Conservation (phyloP, 2,329 filamentous ascomycete species). For the Pyrenophora teres region DNA sequence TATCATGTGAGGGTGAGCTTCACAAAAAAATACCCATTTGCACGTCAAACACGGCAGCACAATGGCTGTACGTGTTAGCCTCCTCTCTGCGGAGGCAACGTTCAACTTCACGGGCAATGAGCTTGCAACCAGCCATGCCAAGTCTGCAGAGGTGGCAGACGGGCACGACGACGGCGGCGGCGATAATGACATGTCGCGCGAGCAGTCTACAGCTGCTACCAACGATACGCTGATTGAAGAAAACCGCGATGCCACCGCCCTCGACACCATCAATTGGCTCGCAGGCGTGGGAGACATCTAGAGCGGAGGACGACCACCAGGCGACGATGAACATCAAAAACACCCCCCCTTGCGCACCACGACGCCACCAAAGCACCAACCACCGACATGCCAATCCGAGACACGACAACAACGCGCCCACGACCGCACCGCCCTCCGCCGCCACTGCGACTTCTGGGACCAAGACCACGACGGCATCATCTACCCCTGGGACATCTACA, state of each 20-base stretch:
- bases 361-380: neutral
- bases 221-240: slow-evolving; percentile 3
- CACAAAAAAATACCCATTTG: too few relatives aligned
- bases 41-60: neutral
- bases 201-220: neutral
- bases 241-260: neutral
- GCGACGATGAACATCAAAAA: neutral
- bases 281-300: slow-evolving; percentile 11
- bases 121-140: neutral
- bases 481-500: slow-evolving; percentile 26
- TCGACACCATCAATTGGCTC: slow-evolving; percentile 5
- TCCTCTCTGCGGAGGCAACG: neutral
- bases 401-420: neutral
- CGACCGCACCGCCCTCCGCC: slow-evolving; percentile 16
- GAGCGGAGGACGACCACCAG: neutral
- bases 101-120: slow-evolving; percentile 1
- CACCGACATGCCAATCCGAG: too few relatives aligned
- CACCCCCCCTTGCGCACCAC: neutral
- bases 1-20: too few relatives aligned
- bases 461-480: slow-evolving; percentile 18
- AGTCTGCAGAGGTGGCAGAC: neutral
- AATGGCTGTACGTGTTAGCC: slow-evolving; percentile 3
- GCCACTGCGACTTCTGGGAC: slow-evolving; percentile 27
- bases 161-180: neutral
- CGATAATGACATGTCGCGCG: neutral